Evolutionary conservation across 2,329 filamentous ascomycete species (phyloP).

Genomic region (Fusarium palustre): DNA sequence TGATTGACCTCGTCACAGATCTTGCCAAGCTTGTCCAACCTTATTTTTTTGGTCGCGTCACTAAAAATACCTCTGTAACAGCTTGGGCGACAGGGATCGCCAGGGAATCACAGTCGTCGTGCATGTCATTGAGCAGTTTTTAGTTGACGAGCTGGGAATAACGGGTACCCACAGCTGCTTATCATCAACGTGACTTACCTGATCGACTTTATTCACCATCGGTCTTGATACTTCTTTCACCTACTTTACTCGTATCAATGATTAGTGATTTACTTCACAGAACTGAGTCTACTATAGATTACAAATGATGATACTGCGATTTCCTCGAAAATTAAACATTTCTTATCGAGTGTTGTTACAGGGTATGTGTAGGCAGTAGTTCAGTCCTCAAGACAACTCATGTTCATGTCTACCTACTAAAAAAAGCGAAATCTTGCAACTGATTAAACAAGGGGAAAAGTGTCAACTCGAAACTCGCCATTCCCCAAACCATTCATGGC

Average conservation of each 20-base stretch:
- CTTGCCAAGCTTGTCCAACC: constrained; percentile 16
- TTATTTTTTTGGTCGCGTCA: constrained; percentile 12
- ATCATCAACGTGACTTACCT: neutral
- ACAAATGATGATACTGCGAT: no score
- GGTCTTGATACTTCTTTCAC: no score
- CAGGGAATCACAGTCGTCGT: neutral
- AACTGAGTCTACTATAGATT: no score
- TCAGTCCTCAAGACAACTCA: no score
- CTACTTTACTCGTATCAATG: no score
- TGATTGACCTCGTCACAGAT: neutral
- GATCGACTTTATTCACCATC: no score
- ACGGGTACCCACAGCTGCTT: neutral
- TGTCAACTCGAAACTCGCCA: rapidly evolving
- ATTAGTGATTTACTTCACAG: no score
- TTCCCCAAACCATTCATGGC: rapidly evolving
- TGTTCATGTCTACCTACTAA: no score
- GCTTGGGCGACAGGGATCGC: constrained; percentile 15
- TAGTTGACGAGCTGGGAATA: neutral
- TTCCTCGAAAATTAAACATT: no score
- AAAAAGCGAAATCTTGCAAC: no score
- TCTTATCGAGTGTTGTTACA: no score
- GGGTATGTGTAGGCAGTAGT: no score
- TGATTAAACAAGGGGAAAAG: neutral
- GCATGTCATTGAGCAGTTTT: constrained; percentile 3
- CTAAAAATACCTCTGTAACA: constrained; percentile 22